Percentiles rank a stretch among this genome's conserved stretches.
Evolutionary conservation across 495 filamentous ascomycete genomes (phyloP).

Genomic region (Penicillium samsonianum): DNA sequence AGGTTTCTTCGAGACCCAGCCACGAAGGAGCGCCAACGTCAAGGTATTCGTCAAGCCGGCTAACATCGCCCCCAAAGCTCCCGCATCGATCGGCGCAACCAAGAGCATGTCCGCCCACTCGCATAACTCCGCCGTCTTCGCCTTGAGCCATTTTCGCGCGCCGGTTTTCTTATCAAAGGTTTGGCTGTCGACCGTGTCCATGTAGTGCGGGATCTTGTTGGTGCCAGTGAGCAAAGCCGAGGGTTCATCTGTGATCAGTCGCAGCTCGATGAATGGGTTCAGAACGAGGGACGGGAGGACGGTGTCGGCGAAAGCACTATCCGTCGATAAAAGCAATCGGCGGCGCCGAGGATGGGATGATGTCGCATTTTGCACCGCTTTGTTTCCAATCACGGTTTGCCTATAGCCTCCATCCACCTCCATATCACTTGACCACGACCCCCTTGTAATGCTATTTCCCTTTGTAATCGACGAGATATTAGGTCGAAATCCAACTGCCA

Average conservation of each 20-base stretch:
- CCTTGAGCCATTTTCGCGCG: constrained; percentile 48
- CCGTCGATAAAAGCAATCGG: constrained; percentile 47
- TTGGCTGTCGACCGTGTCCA: constrained; percentile 48
- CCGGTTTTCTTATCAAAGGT: constrained; percentile 51
- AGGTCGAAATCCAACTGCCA: constrained; percentile 33
- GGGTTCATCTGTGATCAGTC: constrained; percentile 51
- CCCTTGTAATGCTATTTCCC: constrained; percentile 18
- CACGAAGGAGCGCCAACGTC: constrained; percentile 70
- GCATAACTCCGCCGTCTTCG: constrained; percentile 68
- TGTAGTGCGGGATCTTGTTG: constrained; percentile 50
- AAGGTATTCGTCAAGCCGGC: constrained; percentile 73
- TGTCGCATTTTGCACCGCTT: constrained; percentile 10
- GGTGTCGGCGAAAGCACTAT: constrained; percentile 45
- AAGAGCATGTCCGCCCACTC: constrained; percentile 87
- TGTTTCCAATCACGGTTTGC: constrained; percentile 21
- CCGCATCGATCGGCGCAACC: constrained; percentile 80
- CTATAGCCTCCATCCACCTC: constrained; percentile 34
- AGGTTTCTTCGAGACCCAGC: constrained; percentile 82
- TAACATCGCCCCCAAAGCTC: constrained; percentile 79
- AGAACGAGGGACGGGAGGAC: constrained; percentile 43
- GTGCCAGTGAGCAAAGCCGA: constrained; percentile 45
- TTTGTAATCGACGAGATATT: constrained; percentile 12
- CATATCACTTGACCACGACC: constrained; percentile 29
- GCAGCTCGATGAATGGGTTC: constrained; percentile 45
- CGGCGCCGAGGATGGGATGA: constrained; percentile 32